A percentile compares a stretch with the other conserved stretches of the same genome.
phyloP scores from a whole-genome alignment of 2,329 filamentous ascomycete species.

The Fusarium pseudoanthophilum region DNA sequence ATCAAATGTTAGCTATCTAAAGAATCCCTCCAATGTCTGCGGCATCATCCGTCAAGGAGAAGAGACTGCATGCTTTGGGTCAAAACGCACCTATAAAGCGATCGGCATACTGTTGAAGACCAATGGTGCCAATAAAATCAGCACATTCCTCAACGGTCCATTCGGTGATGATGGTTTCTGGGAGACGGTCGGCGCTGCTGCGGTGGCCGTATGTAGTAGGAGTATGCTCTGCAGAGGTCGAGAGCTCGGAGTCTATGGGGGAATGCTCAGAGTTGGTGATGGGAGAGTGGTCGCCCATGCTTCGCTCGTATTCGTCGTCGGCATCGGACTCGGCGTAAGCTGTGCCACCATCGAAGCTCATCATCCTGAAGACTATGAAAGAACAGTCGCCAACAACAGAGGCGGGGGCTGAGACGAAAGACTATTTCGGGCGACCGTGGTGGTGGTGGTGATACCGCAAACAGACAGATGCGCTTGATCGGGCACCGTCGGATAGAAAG shows the following conservation, averaged over 20 bases:
- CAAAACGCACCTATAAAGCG: constrained; percentile 78
- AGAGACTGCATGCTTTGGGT: neutral
- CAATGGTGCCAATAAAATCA: constrained; percentile 84
- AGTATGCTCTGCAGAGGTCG: constrained; percentile 77
- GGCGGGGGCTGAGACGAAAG: constrained; percentile 4
- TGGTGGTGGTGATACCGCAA: constrained; percentile 26
- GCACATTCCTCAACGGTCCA: constrained; percentile 90
- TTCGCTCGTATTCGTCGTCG: constrained; percentile 85
- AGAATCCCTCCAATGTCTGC: neutral
- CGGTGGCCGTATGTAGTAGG: constrained; percentile 81
- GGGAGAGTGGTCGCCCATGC: constrained; percentile 74
- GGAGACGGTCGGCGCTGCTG: constrained; percentile 71
- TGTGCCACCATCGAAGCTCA: constrained; percentile 73
- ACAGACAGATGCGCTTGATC: constrained; percentile 23
- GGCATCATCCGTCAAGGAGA: neutral
- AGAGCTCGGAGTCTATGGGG: constrained; percentile 77
- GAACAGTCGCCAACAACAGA: constrained; percentile 26
- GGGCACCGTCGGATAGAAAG: constrained; percentile 25
- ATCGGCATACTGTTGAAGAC: constrained; percentile 84
- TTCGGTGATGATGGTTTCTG: constrained; percentile 79
- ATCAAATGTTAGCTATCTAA: constrained; percentile 33
- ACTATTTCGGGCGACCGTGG: constrained; percentile 19
- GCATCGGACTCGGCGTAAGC: constrained; percentile 83
- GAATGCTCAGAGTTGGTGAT: constrained; percentile 76
- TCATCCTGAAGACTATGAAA: constrained; percentile 48